Conservation (phyloP, 1,139 yeast species). For the Lodderomyces theae region DNA sequence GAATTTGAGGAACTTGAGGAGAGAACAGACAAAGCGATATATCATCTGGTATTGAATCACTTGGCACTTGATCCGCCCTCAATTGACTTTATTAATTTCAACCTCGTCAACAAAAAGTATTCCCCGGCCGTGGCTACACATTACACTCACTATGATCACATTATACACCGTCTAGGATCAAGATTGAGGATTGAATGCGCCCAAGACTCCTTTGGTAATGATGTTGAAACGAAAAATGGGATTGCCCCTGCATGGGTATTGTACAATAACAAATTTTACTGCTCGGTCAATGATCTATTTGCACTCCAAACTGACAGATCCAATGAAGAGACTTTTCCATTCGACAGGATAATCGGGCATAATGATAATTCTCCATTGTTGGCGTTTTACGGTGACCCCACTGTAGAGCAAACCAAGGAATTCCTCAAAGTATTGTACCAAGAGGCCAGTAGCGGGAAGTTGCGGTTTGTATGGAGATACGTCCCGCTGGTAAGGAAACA, state of each 20-base stretch:
- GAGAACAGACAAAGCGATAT: conserved; percentile 38
- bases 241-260: conserved; percentile 49
- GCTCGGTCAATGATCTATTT: conserved; percentile 65
- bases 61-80: conserved; percentile 20
- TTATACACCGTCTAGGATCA: conserved; percentile 21
- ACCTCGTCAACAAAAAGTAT: conserved; percentile 50
- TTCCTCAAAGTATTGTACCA: conserved; percentile 60
- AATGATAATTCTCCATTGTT: conserved; percentile 39
- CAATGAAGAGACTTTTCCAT: conserved; percentile 25
- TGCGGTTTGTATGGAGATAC: conserved; percentile 76
- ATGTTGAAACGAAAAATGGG: conserved; percentile 18
- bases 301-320: conserved; percentile 42
- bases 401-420: conserved; percentile 44
- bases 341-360: conserved; percentile 61
- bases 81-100: conserved; percentile 44
- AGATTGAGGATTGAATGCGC: conserved; percentile 22
- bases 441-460: conserved; percentile 62
- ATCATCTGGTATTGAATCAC: conserved; percentile 31
- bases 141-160: conserved; percentile 46
- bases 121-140: conserved; percentile 68
- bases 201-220: conserved; percentile 37
- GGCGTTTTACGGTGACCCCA: conserved; percentile 52
- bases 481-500: conserved; percentile 29
- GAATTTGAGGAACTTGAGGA: conserved; percentile 22
- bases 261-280: conserved; percentile 53